Conservation (phyloP, 2,329 filamentous ascomycete species). For the Didymella pomorum region DNA sequence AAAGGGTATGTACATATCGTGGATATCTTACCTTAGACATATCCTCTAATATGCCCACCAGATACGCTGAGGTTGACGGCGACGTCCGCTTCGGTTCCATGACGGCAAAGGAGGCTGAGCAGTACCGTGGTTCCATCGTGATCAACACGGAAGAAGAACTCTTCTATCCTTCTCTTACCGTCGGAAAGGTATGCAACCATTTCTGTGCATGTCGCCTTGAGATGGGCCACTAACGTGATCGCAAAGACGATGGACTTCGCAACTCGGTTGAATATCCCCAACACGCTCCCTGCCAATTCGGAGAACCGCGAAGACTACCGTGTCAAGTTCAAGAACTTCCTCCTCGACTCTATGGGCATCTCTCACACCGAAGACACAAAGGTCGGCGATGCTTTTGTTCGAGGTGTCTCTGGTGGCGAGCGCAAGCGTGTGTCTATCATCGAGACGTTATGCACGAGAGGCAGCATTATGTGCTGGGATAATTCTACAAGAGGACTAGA, state of each 20-base stretch:
- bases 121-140: conserved; percentile 80
- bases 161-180: conserved; percentile 61
- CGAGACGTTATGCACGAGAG: conserved; percentile 67
- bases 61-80: conserved; percentile 78
- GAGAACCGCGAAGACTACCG: conserved; percentile 57
- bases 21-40: not conserved
- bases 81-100: conserved; percentile 56
- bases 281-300: conserved; percentile 61
- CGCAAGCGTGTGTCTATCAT: conserved; percentile 74
- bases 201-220: not conserved
- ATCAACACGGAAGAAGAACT: conserved; percentile 64
- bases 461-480: conserved; percentile 63
- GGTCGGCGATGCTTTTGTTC: conserved; percentile 71
- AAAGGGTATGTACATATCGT: conserved; percentile 61
- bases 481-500: conserved; percentile 52
- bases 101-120: conserved; percentile 74
- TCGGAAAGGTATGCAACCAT: conserved; percentile 41
- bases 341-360: conserved; percentile 55
- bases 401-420: conserved; percentile 74
- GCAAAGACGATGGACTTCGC: conserved; percentile 54
- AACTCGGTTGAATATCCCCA: conserved; percentile 65
- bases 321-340: conserved; percentile 60
- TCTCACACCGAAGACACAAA: conserved; percentile 69
- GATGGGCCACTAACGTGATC: not conserved
- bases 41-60: conserved; percentile 59